Evolutionary conservation across 768 basidiomycete genomes (phyloP).

Genomic region (Macrolepiota dolichaula): DNA sequence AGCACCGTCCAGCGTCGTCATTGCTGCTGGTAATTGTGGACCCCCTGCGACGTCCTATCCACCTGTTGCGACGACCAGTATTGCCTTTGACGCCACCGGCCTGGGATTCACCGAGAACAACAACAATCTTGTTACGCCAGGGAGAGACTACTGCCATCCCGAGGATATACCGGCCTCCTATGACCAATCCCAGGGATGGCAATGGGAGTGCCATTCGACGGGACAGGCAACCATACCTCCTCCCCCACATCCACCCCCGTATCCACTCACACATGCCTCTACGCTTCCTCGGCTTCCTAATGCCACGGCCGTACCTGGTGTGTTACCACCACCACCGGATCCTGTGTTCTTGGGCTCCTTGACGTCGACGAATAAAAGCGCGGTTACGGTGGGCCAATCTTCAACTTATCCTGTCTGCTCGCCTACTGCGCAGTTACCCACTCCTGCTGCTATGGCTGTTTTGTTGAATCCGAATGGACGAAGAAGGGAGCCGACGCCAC

Average conservation of each 20-base stretch:
- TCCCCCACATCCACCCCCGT: slow-evolving; percentile 4
- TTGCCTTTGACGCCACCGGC: slow-evolving; percentile 40
- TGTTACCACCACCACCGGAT: slow-evolving; percentile 1
- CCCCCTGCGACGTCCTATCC: slow-evolving; percentile 4
- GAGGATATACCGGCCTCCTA: slow-evolving; percentile 38
- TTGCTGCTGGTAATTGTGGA: slow-evolving; percentile 3
- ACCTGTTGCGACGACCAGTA: slow-evolving; percentile 9
- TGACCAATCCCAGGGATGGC: slow-evolving; percentile 18
- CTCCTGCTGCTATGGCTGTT: slow-evolving; percentile 46
- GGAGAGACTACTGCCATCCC: slow-evolving; percentile 28
- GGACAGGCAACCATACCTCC: slow-evolving; percentile 16
- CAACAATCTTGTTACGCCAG: slow-evolving; percentile 15
- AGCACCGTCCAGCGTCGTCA: slow-evolving; percentile 15
- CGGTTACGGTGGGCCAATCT: slow-evolving; percentile 6
- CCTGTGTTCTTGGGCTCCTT: slow-evolving; percentile 2
- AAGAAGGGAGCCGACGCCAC: slow-evolving; percentile 26
- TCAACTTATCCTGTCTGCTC: slow-evolving; percentile 22
- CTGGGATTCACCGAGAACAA: slow-evolving; percentile 36
- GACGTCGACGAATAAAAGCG: slow-evolving; percentile 11
- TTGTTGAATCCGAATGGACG: slow-evolving; percentile 33
- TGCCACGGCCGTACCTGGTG: neutral
- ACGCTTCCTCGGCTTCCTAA: slow-evolving; percentile 11
- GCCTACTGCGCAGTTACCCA: slow-evolving; percentile 39
- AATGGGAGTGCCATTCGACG: slow-evolving; percentile 9
- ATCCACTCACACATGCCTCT: slow-evolving; percentile 13